Evolutionary conservation across 352 stramenopile genomes (phyloP).

Genomic region (Globisporangium parvum): DNA sequence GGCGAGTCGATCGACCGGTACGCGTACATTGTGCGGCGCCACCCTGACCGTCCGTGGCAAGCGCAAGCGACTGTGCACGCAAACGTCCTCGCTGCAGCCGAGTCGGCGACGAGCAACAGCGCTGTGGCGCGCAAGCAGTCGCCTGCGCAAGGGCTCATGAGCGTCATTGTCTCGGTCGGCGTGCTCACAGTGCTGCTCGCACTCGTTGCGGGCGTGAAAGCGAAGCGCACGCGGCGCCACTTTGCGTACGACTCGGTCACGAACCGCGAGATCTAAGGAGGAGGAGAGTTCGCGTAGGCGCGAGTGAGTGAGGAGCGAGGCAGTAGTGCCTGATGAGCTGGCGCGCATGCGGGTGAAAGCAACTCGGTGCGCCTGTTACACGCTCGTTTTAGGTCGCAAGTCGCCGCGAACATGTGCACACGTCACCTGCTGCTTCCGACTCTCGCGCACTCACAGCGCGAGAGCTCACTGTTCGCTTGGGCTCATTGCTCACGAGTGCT

Average conservation of each 20-base stretch:
- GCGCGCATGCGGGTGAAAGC: no score
- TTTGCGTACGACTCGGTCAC: slow-evolving; percentile 54
- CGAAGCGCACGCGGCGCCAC: slow-evolving; percentile 22
- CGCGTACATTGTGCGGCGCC: slow-evolving; percentile 55
- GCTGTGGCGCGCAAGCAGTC: background rate
- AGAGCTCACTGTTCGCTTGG: no score
- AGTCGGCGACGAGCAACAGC: slow-evolving; percentile 1
- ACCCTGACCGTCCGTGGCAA: slow-evolving; percentile 59
- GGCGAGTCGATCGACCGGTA: slow-evolving; percentile 45
- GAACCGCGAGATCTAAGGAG: slow-evolving; percentile 21
- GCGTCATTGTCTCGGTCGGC: slow-evolving; percentile 14
- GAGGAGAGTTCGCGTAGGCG: no score
- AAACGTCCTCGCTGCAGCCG: slow-evolving; percentile 5
- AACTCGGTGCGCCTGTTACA: no score
- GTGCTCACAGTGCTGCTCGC: slow-evolving; percentile 26
- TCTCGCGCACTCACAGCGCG: no score
- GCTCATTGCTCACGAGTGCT: no score
- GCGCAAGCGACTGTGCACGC: slow-evolving; percentile 9
- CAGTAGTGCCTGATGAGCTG: no score
- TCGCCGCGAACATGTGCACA: no score
- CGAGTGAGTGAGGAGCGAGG: no score
- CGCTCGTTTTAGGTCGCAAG: no score
- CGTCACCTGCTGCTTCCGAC: no score
- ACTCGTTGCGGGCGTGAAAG: slow-evolving; percentile 24
- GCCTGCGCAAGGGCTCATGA: slow-evolving; percentile 5